phyloP scores from a whole-genome alignment of 306 rosid species.

The Pueraria montana region DNA sequence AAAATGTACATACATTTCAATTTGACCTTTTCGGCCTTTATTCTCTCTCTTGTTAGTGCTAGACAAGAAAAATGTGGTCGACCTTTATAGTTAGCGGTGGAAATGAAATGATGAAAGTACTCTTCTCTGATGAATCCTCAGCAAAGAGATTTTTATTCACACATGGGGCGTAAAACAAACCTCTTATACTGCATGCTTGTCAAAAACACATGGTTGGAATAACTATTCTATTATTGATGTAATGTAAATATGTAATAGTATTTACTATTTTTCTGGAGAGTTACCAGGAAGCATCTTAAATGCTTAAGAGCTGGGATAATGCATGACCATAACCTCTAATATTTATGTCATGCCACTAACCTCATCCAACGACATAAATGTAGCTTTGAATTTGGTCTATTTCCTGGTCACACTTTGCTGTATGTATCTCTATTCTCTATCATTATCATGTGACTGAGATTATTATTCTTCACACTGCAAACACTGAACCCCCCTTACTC shows the following conservation, averaged over 20 bases:
- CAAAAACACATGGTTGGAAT: constrained; percentile 8
- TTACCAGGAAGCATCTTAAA: constrained; percentile 21
- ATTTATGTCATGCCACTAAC: constrained; percentile 20
- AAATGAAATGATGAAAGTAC: background rate
- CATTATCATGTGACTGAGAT: constrained; percentile 42
- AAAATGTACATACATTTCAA: background rate
- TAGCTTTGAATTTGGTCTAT: constrained; percentile 38
- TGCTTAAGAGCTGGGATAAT: background rate
- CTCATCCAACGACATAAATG: constrained; percentile 40
- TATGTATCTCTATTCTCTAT: constrained; percentile 20
- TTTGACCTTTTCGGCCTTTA: background rate
- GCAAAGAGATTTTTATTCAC: constrained; percentile 8
- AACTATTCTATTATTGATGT: background rate
- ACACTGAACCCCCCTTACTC: constrained; percentile 6
- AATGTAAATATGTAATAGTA: background rate
- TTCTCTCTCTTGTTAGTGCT: constrained; percentile 3
- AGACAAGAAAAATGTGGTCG: background rate
- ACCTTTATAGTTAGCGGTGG: background rate
- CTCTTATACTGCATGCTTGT: background rate
- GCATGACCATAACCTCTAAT: constrained; percentile 31
- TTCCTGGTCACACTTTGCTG: background rate
- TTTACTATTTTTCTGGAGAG: background rate
- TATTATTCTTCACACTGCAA: constrained; percentile 17
- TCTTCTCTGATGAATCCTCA: background rate
- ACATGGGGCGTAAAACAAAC: background rate